phyloP scores from a whole-genome alignment of 2,329 filamentous ascomycete genomes.

The Podosphaera xanthii region DNA sequence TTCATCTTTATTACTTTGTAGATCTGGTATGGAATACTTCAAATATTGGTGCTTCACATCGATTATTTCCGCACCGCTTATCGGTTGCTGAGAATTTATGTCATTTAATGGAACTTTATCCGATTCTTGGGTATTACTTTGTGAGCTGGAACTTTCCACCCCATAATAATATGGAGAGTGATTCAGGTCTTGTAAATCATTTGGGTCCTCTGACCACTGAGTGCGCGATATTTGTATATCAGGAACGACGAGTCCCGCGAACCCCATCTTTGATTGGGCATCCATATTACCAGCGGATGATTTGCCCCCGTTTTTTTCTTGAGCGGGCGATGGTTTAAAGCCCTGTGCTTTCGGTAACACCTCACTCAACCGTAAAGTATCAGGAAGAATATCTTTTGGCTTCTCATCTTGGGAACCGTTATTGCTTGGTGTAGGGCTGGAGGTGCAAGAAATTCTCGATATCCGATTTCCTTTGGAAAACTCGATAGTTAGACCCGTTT shows the following conservation, averaged over 20 bases:
- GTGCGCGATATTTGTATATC: slow-evolving; percentile 14
- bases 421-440: slow-evolving; percentile 11
- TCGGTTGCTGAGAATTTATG: slow-evolving; percentile 29
- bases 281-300: slow-evolving; percentile 14
- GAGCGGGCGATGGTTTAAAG: slow-evolving; percentile 3
- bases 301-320: slow-evolving; percentile 9
- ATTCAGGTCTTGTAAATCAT: slow-evolving; percentile 6
- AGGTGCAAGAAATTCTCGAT: slow-evolving; percentile 14
- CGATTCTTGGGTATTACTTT: slow-evolving; percentile 23
- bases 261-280: slow-evolving; percentile 16
- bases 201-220: slow-evolving; percentile 4
- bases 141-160: slow-evolving; percentile 8
- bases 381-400: slow-evolving; percentile 13
- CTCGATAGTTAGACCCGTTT: slow-evolving; percentile 12
- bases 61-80: slow-evolving; percentile 22
- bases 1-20: slow-evolving; percentile 30
- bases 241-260: slow-evolving; percentile 16
- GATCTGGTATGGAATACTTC: slow-evolving; percentile 23
- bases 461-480: slow-evolving; percentile 10
- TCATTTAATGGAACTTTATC: slow-evolving; percentile 38
- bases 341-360: slow-evolving; percentile 4
- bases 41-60: slow-evolving; percentile 20
- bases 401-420: slow-evolving; percentile 15
- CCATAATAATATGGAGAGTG: slow-evolving; percentile 11
- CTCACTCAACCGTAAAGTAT: slow-evolving; percentile 3